Base-by-base conservation (phyloP, 2,329 filamentous ascomycete genomes). In the Simplicillium sp. region DNA sequence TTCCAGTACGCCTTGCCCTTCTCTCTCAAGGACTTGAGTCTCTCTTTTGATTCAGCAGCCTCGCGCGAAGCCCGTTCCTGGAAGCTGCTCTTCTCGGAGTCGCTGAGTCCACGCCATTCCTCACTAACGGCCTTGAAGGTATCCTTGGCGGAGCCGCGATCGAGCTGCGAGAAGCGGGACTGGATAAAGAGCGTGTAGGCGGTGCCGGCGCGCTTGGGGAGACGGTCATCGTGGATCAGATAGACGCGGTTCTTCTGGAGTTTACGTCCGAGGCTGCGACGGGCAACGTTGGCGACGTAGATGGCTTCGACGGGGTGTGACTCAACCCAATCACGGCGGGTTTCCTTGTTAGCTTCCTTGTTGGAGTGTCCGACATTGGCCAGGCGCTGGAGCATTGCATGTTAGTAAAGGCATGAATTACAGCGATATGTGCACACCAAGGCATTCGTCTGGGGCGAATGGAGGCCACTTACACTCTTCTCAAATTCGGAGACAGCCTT, bases 281-380 rank as follows among this genome's bases (percentile, higher is more conserved):
- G 75, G 16, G 71, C 69, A 3, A 45, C 46, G 60, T 74, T 77
- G 45, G 74, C 73, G 3, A 56, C 45, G 37, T 51, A 46, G 40
- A 76, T 68, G 25, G 61, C 55, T 38, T 54, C 51, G 3, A 59
- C 54, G 3, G 65, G 54, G 48, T 67, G 53, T 20, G 54, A 57
- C 44, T 67, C 58, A n/a, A 77, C 54, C 73, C 74, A 78, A 13
- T 60, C 55, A 55, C 67, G 63, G 51, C 61, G 60, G 14, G 54
- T 49, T 8, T 54, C 59, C 8, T 55, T 49, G 50, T 73, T 73
- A 49, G 49, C 45, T 15, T 50, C 46, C 37, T 56, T 58, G 59
- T 76, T 75, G 46, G 62, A 47, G 2, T 54, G 41, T 20, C 55
- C 60, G 11, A 32, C 50, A 16, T 53, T 48, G n/a, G 54, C 33